Percentiles rank a stretch among this genome's conserved stretches.
Evolutionary conservation across 441 rosid genomes (phyloP).

Genomic region (Metrosideros polymorpha): DNA sequence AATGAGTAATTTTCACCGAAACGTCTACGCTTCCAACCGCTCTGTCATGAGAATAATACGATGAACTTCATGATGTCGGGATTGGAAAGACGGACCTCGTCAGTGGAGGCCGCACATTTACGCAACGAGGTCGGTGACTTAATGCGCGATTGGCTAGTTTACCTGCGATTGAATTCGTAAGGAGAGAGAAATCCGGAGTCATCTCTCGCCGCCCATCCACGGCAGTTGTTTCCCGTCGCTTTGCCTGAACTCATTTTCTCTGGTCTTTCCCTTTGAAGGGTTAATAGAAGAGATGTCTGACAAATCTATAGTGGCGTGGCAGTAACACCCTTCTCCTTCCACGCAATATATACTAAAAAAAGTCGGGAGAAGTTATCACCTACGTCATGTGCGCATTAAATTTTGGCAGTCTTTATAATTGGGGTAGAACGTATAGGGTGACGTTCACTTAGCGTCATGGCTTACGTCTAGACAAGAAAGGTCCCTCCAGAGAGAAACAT

Average conservation of each 20-base stretch:
- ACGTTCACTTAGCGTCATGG: too few species aligned
- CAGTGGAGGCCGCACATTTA: not conserved
- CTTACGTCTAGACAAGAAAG: too few species aligned
- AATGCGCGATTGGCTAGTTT: not conserved
- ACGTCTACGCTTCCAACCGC: not conserved
- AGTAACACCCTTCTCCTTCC: too few species aligned
- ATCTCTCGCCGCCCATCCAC: not conserved
- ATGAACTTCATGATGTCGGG: too few species aligned
- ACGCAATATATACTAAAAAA: too few species aligned
- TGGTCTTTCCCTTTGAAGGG: not conserved
- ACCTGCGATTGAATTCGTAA: not conserved
- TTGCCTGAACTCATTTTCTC: not conserved
- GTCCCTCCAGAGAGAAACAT: too few species aligned
- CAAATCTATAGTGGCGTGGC: too few species aligned
- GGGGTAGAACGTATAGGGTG: too few species aligned
- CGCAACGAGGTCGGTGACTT: fast-evolving
- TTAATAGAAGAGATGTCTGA: not conserved
- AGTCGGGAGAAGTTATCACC: too few species aligned
- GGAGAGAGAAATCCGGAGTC: not conserved
- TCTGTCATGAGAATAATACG: not conserved
- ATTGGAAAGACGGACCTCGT: too few species aligned
- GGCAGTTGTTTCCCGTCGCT: not conserved
- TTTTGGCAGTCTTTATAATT: too few species aligned
- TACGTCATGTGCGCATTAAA: too few species aligned
- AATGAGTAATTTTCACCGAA: not conserved